Conservation (phyloP, 2,329 filamentous ascomycete species). For the Kalaharituber pfeilii region DNA sequence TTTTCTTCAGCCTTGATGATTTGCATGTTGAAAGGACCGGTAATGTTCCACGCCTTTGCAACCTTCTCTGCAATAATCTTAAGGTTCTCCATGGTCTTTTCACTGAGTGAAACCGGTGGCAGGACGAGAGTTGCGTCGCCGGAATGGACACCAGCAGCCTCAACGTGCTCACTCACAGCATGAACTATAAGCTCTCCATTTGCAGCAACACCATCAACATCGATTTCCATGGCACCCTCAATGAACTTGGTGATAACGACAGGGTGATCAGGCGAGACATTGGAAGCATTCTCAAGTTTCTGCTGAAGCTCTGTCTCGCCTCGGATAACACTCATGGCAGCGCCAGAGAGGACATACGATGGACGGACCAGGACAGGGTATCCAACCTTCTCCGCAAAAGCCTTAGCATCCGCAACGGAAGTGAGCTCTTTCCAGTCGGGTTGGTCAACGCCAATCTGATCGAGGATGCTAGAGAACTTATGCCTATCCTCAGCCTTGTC, state of each 20-base stretch:
- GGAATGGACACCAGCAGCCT: constrained; percentile 94
- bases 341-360: constrained; percentile 88
- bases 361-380: constrained; percentile 94
- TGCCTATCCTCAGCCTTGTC: constrained; percentile 96
- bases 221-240: constrained; percentile 88
- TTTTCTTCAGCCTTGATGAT: constrained; percentile 85
- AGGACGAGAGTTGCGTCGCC: constrained; percentile 91
- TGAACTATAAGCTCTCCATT: constrained; percentile 76
- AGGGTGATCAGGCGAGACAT: constrained; percentile 87
- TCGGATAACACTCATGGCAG: constrained; percentile 94
- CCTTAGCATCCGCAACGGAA: constrained; percentile 70
- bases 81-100: constrained; percentile 60
- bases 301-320: constrained; percentile 79
- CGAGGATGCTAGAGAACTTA: constrained; percentile 94
- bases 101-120: constrained; percentile 64
- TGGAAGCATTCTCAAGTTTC: constrained; percentile 77
- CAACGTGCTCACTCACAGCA: constrained; percentile 86
- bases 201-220: constrained; percentile 82
- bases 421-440: constrained; percentile 96
- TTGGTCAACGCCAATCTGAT: constrained; percentile 92
- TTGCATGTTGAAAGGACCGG: constrained; percentile 99
- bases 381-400: constrained; percentile 66
- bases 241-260: constrained; percentile 99
- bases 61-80: constrained; percentile 96
- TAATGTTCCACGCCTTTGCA: constrained; percentile 91